Base-by-base conservation (phyloP, 768 basidiomycete genomes). In the Lactarius sanguifluus region DNA sequence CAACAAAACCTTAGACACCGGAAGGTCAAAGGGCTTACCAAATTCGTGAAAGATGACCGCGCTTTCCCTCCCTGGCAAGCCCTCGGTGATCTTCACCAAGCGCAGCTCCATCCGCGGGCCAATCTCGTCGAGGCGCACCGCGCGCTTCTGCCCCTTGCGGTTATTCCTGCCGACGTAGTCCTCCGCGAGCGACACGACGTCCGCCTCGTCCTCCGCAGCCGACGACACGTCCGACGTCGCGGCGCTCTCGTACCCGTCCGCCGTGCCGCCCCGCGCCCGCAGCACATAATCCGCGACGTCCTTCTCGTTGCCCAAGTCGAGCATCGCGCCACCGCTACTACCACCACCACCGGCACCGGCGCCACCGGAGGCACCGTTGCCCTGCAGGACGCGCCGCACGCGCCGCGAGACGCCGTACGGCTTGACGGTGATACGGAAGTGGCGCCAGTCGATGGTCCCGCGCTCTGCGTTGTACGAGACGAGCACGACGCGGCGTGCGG, bases 121-220 rank as follows among this genome's bases (percentile, higher is more conserved):
- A 54, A 98, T 86, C 78, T 99, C 97, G 62, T 96, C 91, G 61
- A 99, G 80, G 71, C 88, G 83, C 13, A 99, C 93, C 6, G 97
- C 96, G 70, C 93, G 86, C 79, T 90, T 87, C 74, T 91, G 89
- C 0, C 94, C 96, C 75, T 89, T 92, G 75, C 87, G 90, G 75
- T 98, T 99, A 70, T 95, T 96, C 73, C 96, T 79, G 30, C 96
- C 96, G 54, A 97, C 91, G 74, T 98, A 98, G 75, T 98, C 94
- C 66, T 88, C 91, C 34, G 94, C 93, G 57, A 99, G 79, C 67
- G 88, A 85, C 1, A 99, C 86, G 13, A 90, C 91, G 43, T 85
- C 85, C 34, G 81, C 90, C 58, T 95, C 94, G 66, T 93, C 92
- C 54, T 89, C 94, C n/a, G 86, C 94, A 2, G 81, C 87, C 70